These are phyloP conservation scores for Lasiodiplodia hormozganensis DNA, from an alignment of 2,329 filamentous ascomycete genomes.

Conservation along the genomic window DNA sequence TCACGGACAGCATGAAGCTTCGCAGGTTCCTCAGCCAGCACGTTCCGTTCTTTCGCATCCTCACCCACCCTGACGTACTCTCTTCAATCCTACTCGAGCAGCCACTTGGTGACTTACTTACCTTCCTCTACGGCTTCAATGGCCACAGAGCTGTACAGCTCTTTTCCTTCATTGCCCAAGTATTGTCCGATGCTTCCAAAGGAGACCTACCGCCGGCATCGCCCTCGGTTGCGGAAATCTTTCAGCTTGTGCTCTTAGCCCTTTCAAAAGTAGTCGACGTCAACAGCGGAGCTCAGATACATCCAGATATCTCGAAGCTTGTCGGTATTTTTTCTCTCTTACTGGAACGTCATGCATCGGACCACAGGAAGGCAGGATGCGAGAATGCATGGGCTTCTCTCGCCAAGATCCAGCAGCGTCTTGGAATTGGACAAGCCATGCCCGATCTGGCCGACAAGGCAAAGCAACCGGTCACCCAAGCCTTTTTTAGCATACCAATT, in stretches of 20 bases:
- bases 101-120: constrained; percentile 44
- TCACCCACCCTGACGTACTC: constrained; percentile 44
- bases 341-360: background rate
- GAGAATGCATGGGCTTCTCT: constrained; percentile 6
- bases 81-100: constrained; percentile 46
- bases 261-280: constrained; percentile 36
- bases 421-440: constrained; percentile 23
- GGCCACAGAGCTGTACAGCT: constrained; percentile 42
- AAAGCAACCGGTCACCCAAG: background rate
- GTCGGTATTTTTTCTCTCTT: constrained; percentile 19
- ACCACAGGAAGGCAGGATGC: background rate
- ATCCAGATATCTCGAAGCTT: constrained; percentile 33
- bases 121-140: constrained; percentile 43
- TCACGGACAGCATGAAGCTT: constrained; percentile 1
- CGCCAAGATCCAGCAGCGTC: constrained; percentile 22
- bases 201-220: background rate
- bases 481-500: background rate
- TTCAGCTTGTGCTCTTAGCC: constrained; percentile 32
- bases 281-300: constrained; percentile 35
- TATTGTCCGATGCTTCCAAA: constrained; percentile 17
- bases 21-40: constrained; percentile 6
- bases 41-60: constrained; percentile 37
- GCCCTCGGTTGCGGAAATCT: constrained; percentile 15
- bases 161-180: constrained; percentile 38
- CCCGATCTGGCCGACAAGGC: background rate